These are phyloP conservation scores for Raphanus sativus DNA, from an alignment of 345 rosid genomes.

Conservation along the genomic window DNA sequence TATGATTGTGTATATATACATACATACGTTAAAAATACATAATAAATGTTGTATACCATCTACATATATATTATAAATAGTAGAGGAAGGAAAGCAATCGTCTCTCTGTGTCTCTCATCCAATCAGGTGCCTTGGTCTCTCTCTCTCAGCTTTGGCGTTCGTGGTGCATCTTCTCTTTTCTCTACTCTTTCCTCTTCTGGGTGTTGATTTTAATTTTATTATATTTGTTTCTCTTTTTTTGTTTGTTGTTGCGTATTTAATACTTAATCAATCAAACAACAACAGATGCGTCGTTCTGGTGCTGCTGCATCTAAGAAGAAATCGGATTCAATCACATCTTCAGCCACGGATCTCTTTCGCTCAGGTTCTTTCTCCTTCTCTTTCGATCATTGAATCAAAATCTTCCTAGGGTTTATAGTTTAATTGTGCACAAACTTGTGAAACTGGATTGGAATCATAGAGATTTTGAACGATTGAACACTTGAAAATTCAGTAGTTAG, in stretches of 20 bases:
- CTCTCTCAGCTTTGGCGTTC: slow-evolving; percentile 21
- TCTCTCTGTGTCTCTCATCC: neutral
- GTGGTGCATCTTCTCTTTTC: slow-evolving; percentile 21
- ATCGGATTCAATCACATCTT: slow-evolving; percentile 52
- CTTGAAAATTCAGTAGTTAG: too few relatives aligned
- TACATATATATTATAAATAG: neutral
- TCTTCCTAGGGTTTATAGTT: slow-evolving; percentile 35
- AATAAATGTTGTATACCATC: too few relatives aligned
- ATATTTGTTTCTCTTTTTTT: neutral
- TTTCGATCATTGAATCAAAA: neutral
- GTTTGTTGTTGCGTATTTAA: neutral
- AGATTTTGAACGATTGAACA: too few relatives aligned
- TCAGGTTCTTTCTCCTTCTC: slow-evolving; percentile 50
- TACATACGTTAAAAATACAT: too few relatives aligned
- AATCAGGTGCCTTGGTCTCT: slow-evolving; percentile 8
- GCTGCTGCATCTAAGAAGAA: slow-evolving; percentile 63
- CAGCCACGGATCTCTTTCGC: slow-evolving; percentile 90
- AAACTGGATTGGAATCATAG: too few relatives aligned
- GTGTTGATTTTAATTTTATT: neutral
- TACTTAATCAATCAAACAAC: neutral
- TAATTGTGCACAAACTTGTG: neutral
- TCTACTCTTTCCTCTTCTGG: slow-evolving; percentile 31
- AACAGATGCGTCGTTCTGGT: slow-evolving; percentile 80
- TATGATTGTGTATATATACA: too few relatives aligned
- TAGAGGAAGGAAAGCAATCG: neutral